These are phyloP conservation scores for Pilobolus umbonatus DNA, from an alignment of 192 early-diverging fungal species.

Conservation along the genomic window DNA sequence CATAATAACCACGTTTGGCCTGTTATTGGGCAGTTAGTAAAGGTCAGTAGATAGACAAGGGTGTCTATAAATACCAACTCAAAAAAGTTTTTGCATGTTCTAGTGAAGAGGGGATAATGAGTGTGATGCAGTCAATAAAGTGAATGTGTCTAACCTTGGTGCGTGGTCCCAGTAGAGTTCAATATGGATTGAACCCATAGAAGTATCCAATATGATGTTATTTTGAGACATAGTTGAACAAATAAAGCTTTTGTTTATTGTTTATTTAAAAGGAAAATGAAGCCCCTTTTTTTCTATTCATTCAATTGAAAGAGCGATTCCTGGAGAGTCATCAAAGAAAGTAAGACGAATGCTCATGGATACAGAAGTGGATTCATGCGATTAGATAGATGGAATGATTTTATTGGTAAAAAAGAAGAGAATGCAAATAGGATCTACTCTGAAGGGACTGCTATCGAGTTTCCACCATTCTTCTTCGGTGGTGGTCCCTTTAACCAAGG, in stretches of 20 bases:
- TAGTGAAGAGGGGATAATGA: neutral
- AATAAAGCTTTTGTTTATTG: too few species aligned
- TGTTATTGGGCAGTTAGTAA: slow-evolving; percentile 22
- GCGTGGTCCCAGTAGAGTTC: slow-evolving; percentile 89
- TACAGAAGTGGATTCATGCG: too few species aligned
- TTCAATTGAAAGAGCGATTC: too few species aligned
- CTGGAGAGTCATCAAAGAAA: too few species aligned
- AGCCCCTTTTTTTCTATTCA: too few species aligned
- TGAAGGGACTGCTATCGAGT: slow-evolving; percentile 21
- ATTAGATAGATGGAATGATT: too few species aligned
- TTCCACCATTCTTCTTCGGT: slow-evolving; percentile 35
- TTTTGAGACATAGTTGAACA: too few species aligned
- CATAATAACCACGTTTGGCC: slow-evolving; percentile 81
- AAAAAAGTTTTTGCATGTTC: slow-evolving; percentile 80
- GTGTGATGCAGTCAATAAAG: neutral
- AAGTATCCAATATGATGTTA: slow-evolving; percentile 48
- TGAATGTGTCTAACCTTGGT: slow-evolving; percentile 43
- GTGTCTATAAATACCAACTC: slow-evolving; percentile 45
- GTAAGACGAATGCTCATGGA: too few species aligned
- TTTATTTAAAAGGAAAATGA: too few species aligned
- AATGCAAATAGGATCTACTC: too few species aligned
- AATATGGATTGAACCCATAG: slow-evolving; percentile 57
- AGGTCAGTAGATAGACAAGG: neutral
- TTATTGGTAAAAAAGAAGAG: too few species aligned
- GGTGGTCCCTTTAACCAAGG: slow-evolving; percentile 60